Evolutionary conservation across 495 filamentous ascomycete genomes (phyloP).

Genomic region (Penicillium argentinense): DNA sequence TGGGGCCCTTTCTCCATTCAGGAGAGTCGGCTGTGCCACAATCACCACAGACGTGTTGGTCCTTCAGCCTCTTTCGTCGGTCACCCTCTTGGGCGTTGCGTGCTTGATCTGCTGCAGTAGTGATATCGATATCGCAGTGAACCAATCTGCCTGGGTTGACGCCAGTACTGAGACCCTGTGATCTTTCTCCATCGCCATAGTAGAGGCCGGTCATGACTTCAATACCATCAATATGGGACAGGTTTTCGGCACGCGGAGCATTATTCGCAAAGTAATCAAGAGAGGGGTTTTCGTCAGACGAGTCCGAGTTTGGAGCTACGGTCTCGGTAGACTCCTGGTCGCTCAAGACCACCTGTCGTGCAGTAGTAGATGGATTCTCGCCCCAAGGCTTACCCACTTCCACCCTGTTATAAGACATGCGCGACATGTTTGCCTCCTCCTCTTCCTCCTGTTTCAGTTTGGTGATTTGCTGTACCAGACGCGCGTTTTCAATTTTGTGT

Average conservation of each 20-base stretch:
- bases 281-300: slow-evolving; percentile 64
- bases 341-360: slow-evolving; percentile 11
- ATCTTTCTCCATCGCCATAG: slow-evolving; percentile 87
- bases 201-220: slow-evolving; percentile 90
- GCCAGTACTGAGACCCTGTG: slow-evolving; percentile 85
- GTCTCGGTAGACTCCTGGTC: slow-evolving; percentile 52
- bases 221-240: slow-evolving; percentile 80
- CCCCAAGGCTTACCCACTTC: slow-evolving; percentile 6
- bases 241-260: slow-evolving; percentile 71
- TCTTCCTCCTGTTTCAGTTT: slow-evolving; percentile 85
- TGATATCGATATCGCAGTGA: slow-evolving; percentile 82
- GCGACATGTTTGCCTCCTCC: slow-evolving; percentile 60
- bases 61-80: slow-evolving; percentile 90
- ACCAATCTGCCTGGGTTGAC: slow-evolving; percentile 75
- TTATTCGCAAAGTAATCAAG: slow-evolving; percentile 75
- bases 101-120: slow-evolving; percentile 68
- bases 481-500: slow-evolving; percentile 96
- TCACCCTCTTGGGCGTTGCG: slow-evolving; percentile 55
- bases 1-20: slow-evolving; percentile 95
- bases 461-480: slow-evolving; percentile 76
- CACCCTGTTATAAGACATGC: slow-evolving; percentile 4
- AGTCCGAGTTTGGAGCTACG: slow-evolving; percentile 61
- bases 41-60: slow-evolving; percentile 95
- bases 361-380: slow-evolving; percentile 2
- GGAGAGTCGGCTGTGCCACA: slow-evolving; percentile 93